Conservation (phyloP, 2,329 filamentous ascomycete genomes). For the Neonectria faginata region DNA sequence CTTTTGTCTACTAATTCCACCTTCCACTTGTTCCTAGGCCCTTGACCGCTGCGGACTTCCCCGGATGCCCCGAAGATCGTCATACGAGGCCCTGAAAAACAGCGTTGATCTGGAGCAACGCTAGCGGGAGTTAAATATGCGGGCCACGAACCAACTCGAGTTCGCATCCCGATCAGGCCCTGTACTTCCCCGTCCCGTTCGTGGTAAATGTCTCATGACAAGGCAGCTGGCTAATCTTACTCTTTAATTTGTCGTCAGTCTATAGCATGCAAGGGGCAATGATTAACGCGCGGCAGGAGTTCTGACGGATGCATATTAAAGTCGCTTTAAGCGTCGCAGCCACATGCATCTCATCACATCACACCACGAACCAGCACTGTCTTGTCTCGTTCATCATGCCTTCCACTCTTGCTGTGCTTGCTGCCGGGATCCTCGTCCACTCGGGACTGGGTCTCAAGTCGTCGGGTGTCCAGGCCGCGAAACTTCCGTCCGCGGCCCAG, state of each 20-base stretch:
- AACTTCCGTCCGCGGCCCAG: conserved; percentile 38
- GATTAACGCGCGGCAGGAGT: conserved; percentile 18
- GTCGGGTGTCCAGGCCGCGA: conserved; percentile 59
- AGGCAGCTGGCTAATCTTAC: conserved; percentile 14
- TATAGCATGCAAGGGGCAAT: conserved; percentile 14
- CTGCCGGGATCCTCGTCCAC: conserved; percentile 32
- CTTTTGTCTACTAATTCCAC: not conserved
- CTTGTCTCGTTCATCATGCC: conserved; percentile 31
- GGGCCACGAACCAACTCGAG: conserved; percentile 20
- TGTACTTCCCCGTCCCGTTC: not conserved
- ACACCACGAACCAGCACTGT: conserved; percentile 11
- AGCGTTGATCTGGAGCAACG: conserved; percentile 13
- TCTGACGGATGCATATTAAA: conserved; percentile 30
- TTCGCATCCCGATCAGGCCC: conserved; percentile 6
- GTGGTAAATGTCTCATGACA: conserved; percentile 1
- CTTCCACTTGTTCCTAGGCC: no score
- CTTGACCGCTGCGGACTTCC: not conserved
- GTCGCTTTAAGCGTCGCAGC: conserved; percentile 18
- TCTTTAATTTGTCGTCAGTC: conserved; percentile 5
- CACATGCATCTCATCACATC: conserved; percentile 19
- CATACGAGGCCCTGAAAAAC: conserved; percentile 9
- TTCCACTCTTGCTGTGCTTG: conserved; percentile 33
- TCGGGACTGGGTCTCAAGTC: conserved; percentile 21
- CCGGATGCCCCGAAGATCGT: not conserved
- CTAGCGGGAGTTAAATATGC: conserved; percentile 12